Base-by-base conservation (phyloP, 2,329 filamentous ascomycete species). In the Ophiostoma ips region DNA sequence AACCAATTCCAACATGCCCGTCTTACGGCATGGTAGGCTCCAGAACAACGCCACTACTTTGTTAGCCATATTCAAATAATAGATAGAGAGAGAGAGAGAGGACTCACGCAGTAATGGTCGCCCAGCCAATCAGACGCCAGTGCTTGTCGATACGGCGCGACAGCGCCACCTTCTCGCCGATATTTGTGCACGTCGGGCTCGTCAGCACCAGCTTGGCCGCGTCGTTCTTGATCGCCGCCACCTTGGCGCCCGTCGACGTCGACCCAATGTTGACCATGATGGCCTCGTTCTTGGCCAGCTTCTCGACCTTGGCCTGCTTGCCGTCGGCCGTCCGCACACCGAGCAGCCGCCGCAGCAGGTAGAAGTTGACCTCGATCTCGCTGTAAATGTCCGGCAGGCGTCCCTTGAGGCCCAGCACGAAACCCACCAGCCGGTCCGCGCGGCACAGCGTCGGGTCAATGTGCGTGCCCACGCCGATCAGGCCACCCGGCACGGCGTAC, bases 181-280 rank as follows among this genome's bases (percentile, higher is more conserved):
- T 83, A 66, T 94, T 90, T 47, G 92, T 98, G 74, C 92, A 98
- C 52, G 92, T 92, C 41, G 89, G 89, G 64, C 81, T 90, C 54
- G 89, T 96, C 60, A 98, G 74, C 53, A 87, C 83, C 58, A 98
- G 77, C 74, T 95, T 95, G 52, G 92, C 92, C 52, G 89, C 90
- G 77, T 98, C 92, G 63, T 90, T 89, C 78, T 92, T 95, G 64
- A 96, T 94, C 61, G 87, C 90, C 52, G 92, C 79, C 49, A 98
- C 87, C 79, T 96, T 98, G 58, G 92, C 92, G 68, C 92, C 92
- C 13, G 90, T 95, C 44, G 92, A 94, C 10, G 90, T 96, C 35
- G 87, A 95, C 55, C 92, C 92, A 64, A 98, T 98, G 75, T 98
- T 98, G 58, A 98, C 92, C 92, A 98, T 96, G 69, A 98, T 83